phyloP scores from a whole-genome alignment of 2,329 filamentous ascomycete genomes.

The Pseudocercospora pini-densiflorae region DNA sequence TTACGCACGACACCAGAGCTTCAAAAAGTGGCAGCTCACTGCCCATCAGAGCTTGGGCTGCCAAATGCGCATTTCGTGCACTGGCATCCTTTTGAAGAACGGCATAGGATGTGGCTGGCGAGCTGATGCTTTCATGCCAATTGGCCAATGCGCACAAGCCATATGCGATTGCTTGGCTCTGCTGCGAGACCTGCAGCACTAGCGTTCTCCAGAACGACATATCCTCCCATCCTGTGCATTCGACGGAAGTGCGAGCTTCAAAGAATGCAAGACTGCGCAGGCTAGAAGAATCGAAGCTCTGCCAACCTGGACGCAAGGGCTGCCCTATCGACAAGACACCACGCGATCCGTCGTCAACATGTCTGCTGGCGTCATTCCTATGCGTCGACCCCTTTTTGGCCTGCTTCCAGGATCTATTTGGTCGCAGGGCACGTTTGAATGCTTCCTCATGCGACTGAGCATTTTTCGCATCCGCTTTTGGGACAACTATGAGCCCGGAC shows the following conservation, averaged over 20 bases:
- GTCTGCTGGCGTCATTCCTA: not conserved
- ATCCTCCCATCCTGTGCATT: not conserved
- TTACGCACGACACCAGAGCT: slow-evolving; percentile 5
- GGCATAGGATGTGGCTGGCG: not conserved
- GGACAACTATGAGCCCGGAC: not conserved
- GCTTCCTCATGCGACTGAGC: not conserved
- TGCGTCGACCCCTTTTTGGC: not conserved
- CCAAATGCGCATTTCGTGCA: not conserved
- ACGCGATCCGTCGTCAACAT: not conserved
- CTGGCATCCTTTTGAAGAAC: not conserved
- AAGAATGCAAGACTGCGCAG: slow-evolving; percentile 1
- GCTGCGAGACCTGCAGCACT: not conserved
- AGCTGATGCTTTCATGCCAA: not conserved
- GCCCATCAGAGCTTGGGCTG: not conserved
- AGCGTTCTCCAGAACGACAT: not conserved
- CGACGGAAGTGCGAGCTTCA: not conserved
- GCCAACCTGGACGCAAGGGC: not conserved
- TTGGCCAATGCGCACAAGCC: not conserved
- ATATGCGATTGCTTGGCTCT: not conserved
- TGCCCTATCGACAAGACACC: not conserved
- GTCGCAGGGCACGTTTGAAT: not conserved
- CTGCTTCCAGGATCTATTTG: not conserved
- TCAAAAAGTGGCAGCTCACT: not conserved
- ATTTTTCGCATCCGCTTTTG: not conserved
- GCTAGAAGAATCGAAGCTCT: not conserved